Percentiles rank a stretch among this genome's conserved stretches.
Conservation (phyloP, 208 protist genomes). For the Jaenimonas drosophilae region DNA sequence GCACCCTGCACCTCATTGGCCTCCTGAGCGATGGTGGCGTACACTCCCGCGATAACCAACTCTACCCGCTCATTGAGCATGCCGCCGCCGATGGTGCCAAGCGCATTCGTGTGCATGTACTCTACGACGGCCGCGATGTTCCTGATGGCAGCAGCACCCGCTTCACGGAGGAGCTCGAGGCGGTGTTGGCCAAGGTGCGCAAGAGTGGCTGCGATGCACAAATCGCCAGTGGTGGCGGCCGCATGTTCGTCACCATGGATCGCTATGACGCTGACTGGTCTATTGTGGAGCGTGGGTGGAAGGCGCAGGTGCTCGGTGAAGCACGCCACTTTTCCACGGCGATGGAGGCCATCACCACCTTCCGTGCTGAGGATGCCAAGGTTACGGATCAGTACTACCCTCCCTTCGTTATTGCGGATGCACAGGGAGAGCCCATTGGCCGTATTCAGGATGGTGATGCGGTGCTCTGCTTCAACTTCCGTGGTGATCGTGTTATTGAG, state of each 20-base stretch:
- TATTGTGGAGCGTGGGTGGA: conserved; percentile 93
- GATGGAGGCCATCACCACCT: conserved; percentile 84
- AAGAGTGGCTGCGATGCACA: conserved; percentile 67
- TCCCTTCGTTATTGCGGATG: conserved; percentile 80
- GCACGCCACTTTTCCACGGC: conserved; percentile 74
- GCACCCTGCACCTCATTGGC: conserved; percentile 90
- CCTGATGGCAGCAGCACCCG: conserved; percentile 83
- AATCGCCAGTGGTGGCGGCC: conserved; percentile 90
- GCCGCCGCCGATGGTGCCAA: conserved; percentile 73
- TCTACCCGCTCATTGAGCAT: conserved; percentile 84
- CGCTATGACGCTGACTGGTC: conserved; percentile 93
- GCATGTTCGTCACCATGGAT: conserved; percentile 96
- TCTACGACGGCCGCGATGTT: conserved; percentile 94
- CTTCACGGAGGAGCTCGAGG: conserved; percentile 89
- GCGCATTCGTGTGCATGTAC: conserved; percentile 86
- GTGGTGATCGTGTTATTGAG: conserved; percentile 92
- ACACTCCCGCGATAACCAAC: conserved; percentile 90
- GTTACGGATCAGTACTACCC: conserved; percentile 92
- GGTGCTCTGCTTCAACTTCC: conserved; percentile 93
- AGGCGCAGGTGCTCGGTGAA: conserved; percentile 89
- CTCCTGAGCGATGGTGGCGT: conserved; percentile 92
- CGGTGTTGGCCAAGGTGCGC: conserved; percentile 66
- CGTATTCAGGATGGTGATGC: conserved; percentile 91
- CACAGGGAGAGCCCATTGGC: conserved; percentile 70
- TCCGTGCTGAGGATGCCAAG: conserved; percentile 69